phyloP scores from a whole-genome alignment of 129 eudicot species.

The Artemisia annua region DNA sequence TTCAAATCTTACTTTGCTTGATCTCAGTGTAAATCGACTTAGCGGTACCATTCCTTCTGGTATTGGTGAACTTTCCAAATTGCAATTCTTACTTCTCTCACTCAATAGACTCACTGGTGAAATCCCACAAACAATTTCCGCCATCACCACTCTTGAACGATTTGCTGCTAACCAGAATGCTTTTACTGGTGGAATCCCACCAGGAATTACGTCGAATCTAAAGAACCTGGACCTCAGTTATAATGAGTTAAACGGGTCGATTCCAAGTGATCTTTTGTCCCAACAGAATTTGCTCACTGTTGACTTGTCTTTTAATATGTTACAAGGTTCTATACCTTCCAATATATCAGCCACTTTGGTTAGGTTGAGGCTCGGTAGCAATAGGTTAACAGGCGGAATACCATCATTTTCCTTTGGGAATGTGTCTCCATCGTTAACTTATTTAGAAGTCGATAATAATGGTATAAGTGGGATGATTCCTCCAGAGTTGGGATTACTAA shows the following conservation, averaged over 20 bases:
- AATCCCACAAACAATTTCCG: slow-evolving; percentile 45
- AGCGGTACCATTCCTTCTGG: slow-evolving; percentile 49
- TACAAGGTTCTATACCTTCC: slow-evolving; percentile 59
- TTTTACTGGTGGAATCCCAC: slow-evolving; percentile 60
- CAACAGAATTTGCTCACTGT: slow-evolving; percentile 49
- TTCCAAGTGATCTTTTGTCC: slow-evolving; percentile 57
- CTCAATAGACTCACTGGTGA: slow-evolving; percentile 50
- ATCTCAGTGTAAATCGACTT: slow-evolving; percentile 50
- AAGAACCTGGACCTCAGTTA: slow-evolving; percentile 68
- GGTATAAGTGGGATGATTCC: slow-evolving; percentile 56
- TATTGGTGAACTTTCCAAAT: slow-evolving; percentile 39
- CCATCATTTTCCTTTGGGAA: slow-evolving; percentile 40
- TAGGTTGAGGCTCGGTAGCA: slow-evolving; percentile 68
- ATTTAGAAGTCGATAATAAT: slow-evolving; percentile 65
- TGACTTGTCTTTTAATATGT: slow-evolving; percentile 55
- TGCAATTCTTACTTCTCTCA: slow-evolving; percentile 60
- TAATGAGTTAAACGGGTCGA: slow-evolving; percentile 53
- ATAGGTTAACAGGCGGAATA: slow-evolving; percentile 48
- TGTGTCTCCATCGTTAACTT: slow-evolving; percentile 35
- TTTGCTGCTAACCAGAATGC: slow-evolving; percentile 74
- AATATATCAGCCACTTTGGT: slow-evolving; percentile 36
- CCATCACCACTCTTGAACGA: slow-evolving; percentile 37
- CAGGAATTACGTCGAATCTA: slow-evolving; percentile 44
- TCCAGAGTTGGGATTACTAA: slow-evolving; percentile 45
- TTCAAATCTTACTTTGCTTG: slow-evolving; percentile 52